A percentile compares a stretch with the other conserved stretches of the same genome.
phyloP scores from a whole-genome alignment of 306 rosid species.

The Malus orientalis region DNA sequence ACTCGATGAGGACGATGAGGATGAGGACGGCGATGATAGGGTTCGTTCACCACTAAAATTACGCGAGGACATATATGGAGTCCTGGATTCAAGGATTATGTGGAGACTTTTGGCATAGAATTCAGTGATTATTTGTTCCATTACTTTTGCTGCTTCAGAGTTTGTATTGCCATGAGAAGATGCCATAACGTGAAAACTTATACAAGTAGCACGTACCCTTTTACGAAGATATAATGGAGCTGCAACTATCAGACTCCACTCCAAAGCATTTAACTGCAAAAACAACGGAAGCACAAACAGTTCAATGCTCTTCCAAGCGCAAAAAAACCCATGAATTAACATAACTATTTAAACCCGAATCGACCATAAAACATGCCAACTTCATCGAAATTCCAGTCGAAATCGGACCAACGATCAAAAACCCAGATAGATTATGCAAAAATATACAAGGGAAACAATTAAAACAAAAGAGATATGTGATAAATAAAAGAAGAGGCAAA shows the following conservation, averaged over 20 bases:
- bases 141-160: constrained; percentile 45
- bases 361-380: not conserved
- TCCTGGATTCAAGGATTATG: constrained; percentile 75
- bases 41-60: constrained; percentile 50
- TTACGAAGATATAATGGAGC: not conserved
- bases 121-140: constrained; percentile 74
- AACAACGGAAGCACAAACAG: not conserved
- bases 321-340: not conserved
- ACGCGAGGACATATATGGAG: constrained; percentile 47
- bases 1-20: constrained; percentile 63
- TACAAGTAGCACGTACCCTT: not conserved
- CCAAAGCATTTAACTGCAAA: constrained; percentile 2
- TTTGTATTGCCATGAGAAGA: constrained; percentile 56
- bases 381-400: not conserved
- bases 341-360: not conserved
- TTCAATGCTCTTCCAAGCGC: not conserved
- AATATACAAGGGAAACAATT: not conserved
- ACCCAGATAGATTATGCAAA: not conserved
- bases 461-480: not conserved
- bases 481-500: not conserved
- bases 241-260: not conserved
- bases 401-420: not conserved
- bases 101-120: constrained; percentile 69
- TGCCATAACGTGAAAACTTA: constrained; percentile 34
- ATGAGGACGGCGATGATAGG: constrained; percentile 56